phyloP scores from a whole-genome alignment of 805 yeast species.

The Candida piceae region DNA sequence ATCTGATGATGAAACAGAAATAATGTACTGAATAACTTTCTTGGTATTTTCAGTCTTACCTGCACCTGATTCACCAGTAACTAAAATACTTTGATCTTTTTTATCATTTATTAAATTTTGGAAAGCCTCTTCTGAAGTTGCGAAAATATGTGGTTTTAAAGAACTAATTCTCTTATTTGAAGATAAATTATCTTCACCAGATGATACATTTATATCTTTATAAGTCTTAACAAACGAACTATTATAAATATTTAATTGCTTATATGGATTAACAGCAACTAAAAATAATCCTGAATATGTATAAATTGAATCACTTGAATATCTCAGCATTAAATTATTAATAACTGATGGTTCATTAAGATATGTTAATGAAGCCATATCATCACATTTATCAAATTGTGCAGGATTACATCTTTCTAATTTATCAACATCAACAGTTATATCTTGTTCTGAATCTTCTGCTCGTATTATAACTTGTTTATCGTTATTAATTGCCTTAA shows the following conservation, averaged over 20 bases:
- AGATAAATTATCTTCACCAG: constrained; percentile 18
- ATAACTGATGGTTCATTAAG: constrained; percentile 95
- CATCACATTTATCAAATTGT: constrained; percentile 84
- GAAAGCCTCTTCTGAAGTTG: constrained; percentile 82
- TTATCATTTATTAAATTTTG: constrained; percentile 63
- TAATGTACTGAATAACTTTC: constrained; percentile 85
- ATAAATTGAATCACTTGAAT: constrained; percentile 72
- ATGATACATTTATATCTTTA: constrained; percentile 9
- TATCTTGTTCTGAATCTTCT: constrained; percentile 30
- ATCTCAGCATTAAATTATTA: constrained; percentile 73
- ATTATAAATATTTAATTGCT: constrained; percentile 65
- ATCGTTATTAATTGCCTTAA: constrained; percentile 34
- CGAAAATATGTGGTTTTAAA: constrained; percentile 81
- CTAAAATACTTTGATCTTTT: constrained; percentile 83
- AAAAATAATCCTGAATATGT: constrained; percentile 93
- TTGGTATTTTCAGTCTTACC: constrained; percentile 98
- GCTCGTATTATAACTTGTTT: constrained; percentile 32
- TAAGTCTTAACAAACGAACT: constrained; percentile 51
- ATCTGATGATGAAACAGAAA: constrained; percentile 54
- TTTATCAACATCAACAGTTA: constrained; percentile 35
- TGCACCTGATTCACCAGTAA: constrained; percentile 99
- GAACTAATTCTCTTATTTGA: constrained; percentile 4
- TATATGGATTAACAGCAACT: constrained; percentile 94
- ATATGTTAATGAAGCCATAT: constrained; percentile 93
- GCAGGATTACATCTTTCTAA: constrained; percentile 78